Evolutionary conservation across 176 grass and related monocot genomes (phyloP).

Genomic region (Echinochloa phyllopogon): DNA sequence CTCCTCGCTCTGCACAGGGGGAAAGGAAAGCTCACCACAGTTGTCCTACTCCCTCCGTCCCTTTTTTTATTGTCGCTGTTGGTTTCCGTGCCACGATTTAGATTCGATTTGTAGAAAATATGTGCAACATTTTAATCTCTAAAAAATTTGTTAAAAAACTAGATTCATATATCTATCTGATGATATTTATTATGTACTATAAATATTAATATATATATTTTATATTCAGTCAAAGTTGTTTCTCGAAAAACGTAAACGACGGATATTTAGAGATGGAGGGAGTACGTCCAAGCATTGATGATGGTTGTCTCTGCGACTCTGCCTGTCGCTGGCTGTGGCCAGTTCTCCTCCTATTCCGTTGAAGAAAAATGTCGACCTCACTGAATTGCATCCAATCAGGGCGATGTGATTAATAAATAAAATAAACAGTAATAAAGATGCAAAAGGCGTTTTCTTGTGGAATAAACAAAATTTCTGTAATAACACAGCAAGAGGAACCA

Average conservation of each 20-base stretch:
- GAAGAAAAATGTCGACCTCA: neutral
- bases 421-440: neutral
- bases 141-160: too few species aligned
- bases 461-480: neutral
- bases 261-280: too few species aligned
- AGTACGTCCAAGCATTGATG: constrained; percentile 17
- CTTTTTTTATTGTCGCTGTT: too few species aligned
- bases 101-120: too few species aligned
- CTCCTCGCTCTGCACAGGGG: neutral
- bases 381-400: neutral
- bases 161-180: too few species aligned
- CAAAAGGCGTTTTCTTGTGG: neutral
- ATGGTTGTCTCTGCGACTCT: constrained; percentile 1
- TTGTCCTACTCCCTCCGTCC: too few species aligned
- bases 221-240: too few species aligned
- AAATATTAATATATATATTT: too few species aligned
- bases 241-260: too few species aligned
- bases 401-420: neutral
- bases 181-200: too few species aligned
- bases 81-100: too few species aligned
- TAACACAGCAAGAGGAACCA: neutral
- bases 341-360: neutral
- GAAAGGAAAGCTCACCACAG: neutral
- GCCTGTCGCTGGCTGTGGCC: constrained; percentile 15
- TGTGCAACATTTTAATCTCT: too few species aligned